Conservation (phyloP, 176 grass and related monocot genomes). For the Miscanthus lutarioriparius region DNA sequence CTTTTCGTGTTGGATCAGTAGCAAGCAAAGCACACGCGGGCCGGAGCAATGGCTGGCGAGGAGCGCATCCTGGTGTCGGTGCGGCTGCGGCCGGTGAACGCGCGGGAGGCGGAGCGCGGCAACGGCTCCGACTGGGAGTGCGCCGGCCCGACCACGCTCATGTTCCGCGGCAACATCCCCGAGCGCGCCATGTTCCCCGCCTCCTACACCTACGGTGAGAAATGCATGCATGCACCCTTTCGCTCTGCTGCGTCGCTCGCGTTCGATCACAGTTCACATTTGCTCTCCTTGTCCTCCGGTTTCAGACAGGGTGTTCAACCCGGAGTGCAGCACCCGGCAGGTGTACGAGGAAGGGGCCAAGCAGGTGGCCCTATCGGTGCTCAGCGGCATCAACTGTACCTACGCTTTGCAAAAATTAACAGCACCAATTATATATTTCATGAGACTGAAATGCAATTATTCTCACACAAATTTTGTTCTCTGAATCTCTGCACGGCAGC, state of each 20-base stretch:
- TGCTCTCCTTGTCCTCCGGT: background rate
- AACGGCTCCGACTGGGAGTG: constrained; percentile 77
- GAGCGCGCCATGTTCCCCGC: constrained; percentile 73
- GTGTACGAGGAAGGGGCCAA: constrained; percentile 89
- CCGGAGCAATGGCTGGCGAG: constrained; percentile 24
- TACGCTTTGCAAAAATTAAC: background rate
- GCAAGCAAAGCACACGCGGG: background rate
- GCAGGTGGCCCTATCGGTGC: constrained; percentile 75
- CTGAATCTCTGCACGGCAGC: constrained; percentile 37
- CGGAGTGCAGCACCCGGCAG: constrained; percentile 57
- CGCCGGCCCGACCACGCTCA: constrained; percentile 56
- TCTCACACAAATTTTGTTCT: background rate
- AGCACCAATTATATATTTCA: background rate
- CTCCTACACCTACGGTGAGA: constrained; percentile 72
- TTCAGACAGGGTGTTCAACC: constrained; percentile 81
- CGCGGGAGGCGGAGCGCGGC: constrained; percentile 65
- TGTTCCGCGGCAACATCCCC: constrained; percentile 62
- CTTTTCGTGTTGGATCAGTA: background rate
- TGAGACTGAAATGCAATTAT: no score
- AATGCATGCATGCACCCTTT: background rate
- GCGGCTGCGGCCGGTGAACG: constrained; percentile 69
- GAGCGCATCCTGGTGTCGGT: constrained; percentile 89
- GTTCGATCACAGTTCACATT: background rate
- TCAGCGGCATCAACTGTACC: constrained; percentile 88
- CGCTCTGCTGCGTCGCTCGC: background rate